Evolutionary conservation across 768 basidiomycete species (phyloP), one percentile per base, ranked within the genome.

Genomic region (Peribolospora baueri): DNA sequence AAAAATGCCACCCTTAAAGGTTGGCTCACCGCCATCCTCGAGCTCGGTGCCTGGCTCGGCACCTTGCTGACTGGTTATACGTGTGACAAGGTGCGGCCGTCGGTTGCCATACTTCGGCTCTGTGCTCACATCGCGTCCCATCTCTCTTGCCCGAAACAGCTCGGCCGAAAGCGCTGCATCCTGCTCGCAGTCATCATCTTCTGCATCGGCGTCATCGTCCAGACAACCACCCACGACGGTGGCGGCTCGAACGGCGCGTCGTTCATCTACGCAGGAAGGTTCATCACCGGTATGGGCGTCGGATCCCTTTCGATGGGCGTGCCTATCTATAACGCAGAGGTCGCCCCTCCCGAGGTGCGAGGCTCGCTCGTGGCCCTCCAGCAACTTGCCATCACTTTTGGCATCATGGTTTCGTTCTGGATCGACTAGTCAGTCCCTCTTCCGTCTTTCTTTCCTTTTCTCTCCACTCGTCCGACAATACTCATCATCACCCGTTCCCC

Each of bases 291-390:
- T 73, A 67, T 84, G 48, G 83, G 81, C 51, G 80, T 85, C 13
- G 83, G 83, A 8, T 81, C 81, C 3, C 69, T 84, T 25, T 81
- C 79, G 61, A 83, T 83, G 81, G 74, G 75, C n/a, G 82, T 85
- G 8, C 83, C 83, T 1, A 71, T 84, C 43, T 83, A 81, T 71
- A 84, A 84, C 59, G 72, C 71, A 46, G 72, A 75, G 65, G 74
- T 83, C 54, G 77, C 79, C 1, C 82, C 83, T 38, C 81, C 82
- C 3, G 83, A 84, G 68, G 80, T 85, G 11, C 76, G 83, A 58
- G 83, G 83, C 9, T 79, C 78, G 64, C 69, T 85, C 43, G 82
- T 84, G 52, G 82, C 81, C 3, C 73, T 85, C 7, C 83, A 84
- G 64, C 83, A 84, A 64, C 71, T 84, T 14, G 79, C 82, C 3